These are phyloP conservation scores for Ceratobasidium sp. DNA, from an alignment of 1,284 basidiomycete species.

Conservation along the genomic window DNA sequence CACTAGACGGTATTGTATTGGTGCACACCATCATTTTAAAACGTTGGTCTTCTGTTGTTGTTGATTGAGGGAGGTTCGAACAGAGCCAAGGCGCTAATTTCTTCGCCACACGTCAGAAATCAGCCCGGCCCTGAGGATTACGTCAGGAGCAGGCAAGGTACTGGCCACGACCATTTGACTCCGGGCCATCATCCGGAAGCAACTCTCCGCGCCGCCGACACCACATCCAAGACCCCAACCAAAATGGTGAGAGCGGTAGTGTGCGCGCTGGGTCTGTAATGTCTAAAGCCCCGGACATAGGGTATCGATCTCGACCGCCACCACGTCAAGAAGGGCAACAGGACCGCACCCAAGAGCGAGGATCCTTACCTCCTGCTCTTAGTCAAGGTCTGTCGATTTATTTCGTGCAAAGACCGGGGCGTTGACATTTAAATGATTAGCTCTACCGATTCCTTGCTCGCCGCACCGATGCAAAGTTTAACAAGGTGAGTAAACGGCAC, in stretches of 20 bases:
- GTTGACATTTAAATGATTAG: conserved; percentile 55
- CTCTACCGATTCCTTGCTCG: conserved; percentile 99
- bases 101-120: neutral
- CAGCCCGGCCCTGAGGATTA: conserved; percentile 19
- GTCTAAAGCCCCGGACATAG: conserved; percentile 55
- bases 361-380: conserved; percentile 98
- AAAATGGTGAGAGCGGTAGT: conserved; percentile 28
- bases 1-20: neutral
- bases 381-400: conserved; percentile 79
- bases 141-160: neutral
- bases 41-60: conserved; percentile 17
- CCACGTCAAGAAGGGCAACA: conserved; percentile 98
- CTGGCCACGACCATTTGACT: conserved; percentile 26
- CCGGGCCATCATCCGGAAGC: conserved; percentile 55
- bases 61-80: conserved; percentile 20
- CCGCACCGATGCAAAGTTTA: conserved; percentile 95
- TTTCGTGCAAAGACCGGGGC: conserved; percentile 3
- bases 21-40: conserved; percentile 30
- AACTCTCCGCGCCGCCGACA: conserved; percentile 54
- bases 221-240: conserved; percentile 42
- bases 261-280: neutral
- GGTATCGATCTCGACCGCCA: conserved; percentile 98
- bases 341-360: conserved; percentile 97
- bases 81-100: conserved; percentile 11
- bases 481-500: conserved; percentile 70